phyloP scores from a whole-genome alignment of 768 basidiomycete genomes.

The Myochromella boudieri region DNA sequence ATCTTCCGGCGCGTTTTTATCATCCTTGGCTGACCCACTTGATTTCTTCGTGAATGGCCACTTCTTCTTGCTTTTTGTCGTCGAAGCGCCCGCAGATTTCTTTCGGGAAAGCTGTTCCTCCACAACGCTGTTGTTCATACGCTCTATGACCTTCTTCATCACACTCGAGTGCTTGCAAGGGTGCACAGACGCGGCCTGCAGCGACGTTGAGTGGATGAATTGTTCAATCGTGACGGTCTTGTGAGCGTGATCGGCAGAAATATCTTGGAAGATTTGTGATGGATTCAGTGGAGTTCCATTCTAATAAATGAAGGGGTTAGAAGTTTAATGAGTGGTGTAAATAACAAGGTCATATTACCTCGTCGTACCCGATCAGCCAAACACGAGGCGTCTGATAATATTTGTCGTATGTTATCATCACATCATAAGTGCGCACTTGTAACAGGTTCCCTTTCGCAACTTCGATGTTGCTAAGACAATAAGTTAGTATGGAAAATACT shows the following conservation, averaged over 20 bases:
- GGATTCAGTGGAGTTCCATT: conserved; percentile 88
- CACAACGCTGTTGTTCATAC: conserved; percentile 90
- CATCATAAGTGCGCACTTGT: conserved; percentile 97
- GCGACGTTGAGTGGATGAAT: conserved; percentile 88
- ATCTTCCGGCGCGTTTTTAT: conserved; percentile 50
- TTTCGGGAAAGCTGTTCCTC: conserved; percentile 78
- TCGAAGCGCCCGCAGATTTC: conserved; percentile 37
- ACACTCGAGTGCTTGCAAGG: conserved; percentile 98
- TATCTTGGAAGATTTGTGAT: conserved; percentile 93
- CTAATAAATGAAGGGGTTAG: conserved; percentile 36
- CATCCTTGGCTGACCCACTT: conserved; percentile 58
- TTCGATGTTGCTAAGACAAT: conserved; percentile 50
- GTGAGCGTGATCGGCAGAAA: conserved; percentile 94
- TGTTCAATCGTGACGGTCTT: conserved; percentile 99
- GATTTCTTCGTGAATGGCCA: conserved; percentile 81
- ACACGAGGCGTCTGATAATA: conserved; percentile 98
- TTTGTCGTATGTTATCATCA: conserved; percentile 99
- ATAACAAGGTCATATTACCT: conserved; percentile 46
- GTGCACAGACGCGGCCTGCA: conserved; percentile 92
- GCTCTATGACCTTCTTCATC: conserved; percentile 99
- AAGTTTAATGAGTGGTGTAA: neutral
- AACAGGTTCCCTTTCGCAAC: conserved; percentile 80
- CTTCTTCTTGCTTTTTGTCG: conserved; percentile 71
- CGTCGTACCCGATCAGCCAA: conserved; percentile 97
- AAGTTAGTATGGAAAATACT: neutral